Evolutionary conservation across 1,284 basidiomycete species (phyloP).

Genomic region (Athelia sp.): DNA sequence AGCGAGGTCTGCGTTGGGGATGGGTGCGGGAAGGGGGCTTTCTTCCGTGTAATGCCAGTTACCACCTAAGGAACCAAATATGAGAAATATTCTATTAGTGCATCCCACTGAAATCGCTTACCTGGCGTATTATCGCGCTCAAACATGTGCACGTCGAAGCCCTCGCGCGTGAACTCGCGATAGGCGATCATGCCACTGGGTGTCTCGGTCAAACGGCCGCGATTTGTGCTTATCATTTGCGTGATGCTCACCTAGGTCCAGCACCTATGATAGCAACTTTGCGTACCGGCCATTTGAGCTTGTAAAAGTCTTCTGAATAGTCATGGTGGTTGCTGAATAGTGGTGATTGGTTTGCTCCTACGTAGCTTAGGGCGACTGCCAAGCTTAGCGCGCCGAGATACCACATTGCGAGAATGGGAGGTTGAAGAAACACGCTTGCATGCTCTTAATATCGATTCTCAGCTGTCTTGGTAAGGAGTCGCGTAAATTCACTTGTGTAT

Average conservation of each 20-base stretch:
- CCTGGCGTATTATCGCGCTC: slow-evolving; percentile 38
- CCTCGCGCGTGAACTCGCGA: slow-evolving; percentile 27
- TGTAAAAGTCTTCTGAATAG: slow-evolving; percentile 12
- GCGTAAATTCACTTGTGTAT: no score
- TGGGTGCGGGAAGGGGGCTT: slow-evolving; percentile 27
- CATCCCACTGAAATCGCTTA: neutral
- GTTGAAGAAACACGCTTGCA: no score
- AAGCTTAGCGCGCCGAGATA: no score
- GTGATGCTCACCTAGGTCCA: slow-evolving; percentile 27
- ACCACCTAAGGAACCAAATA: slow-evolving; percentile 16
- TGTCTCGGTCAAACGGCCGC: neutral
- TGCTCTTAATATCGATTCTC: no score
- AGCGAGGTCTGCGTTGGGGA: slow-evolving; percentile 34
- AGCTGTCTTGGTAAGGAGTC: no score
- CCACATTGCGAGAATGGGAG: no score
- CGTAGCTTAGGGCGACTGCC: no score
- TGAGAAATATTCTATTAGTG: neutral
- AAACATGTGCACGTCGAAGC: slow-evolving; percentile 36
- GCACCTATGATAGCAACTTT: slow-evolving; percentile 35
- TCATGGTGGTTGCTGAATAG: no score
- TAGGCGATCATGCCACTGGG: slow-evolving; percentile 31
- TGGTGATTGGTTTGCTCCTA: no score
- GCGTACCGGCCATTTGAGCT: slow-evolving; percentile 31
- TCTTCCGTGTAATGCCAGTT: slow-evolving; percentile 44
- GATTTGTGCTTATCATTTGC: neutral